These are phyloP conservation scores for Polyrhizophydium stewartii DNA, from an alignment of 371 early-diverging fungal species.

Conservation along the genomic window DNA sequence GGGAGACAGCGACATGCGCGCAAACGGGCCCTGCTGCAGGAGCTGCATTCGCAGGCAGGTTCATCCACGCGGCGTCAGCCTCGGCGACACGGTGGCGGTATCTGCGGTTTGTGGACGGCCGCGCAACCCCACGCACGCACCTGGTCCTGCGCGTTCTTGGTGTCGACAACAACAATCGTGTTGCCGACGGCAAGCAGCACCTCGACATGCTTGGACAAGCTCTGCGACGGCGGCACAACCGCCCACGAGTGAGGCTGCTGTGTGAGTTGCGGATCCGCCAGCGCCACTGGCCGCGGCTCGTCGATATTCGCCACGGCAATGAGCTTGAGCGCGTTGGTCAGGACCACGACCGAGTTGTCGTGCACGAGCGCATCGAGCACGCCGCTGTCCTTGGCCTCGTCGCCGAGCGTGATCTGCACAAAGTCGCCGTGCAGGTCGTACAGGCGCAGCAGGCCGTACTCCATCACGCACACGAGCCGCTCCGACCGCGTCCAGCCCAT, in stretches of 20 bases:
- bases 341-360: slow-evolving; percentile 84
- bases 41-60: slow-evolving; percentile 32
- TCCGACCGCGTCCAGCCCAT: slow-evolving; percentile 90
- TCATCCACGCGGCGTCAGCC: not conserved
- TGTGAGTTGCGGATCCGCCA: slow-evolving; percentile 71
- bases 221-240: slow-evolving; percentile 82
- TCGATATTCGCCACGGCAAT: slow-evolving; percentile 75
- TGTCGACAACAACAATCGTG: slow-evolving; percentile 80
- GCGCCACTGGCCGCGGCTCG: slow-evolving; percentile 74
- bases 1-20: slow-evolving; percentile 82
- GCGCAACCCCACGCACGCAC: no score
- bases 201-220: slow-evolving; percentile 85
- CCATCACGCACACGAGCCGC: slow-evolving; percentile 80
- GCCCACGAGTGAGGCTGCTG: slow-evolving; percentile 81
- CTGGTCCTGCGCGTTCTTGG: slow-evolving; percentile 78
- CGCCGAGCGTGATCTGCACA: slow-evolving; percentile 77
- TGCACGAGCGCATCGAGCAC: slow-evolving; percentile 83
- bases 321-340: slow-evolving; percentile 78
- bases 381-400: slow-evolving; percentile 72
- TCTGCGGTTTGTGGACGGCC: no score
- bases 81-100: not conserved
- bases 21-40: slow-evolving; percentile 86
- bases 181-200: slow-evolving; percentile 73
- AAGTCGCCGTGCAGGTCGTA: slow-evolving; percentile 77
- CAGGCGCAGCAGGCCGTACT: slow-evolving; percentile 81